These are phyloP conservation scores for Erucastrum elatum DNA, from an alignment of 345 rosid species.

Conservation along the genomic window DNA sequence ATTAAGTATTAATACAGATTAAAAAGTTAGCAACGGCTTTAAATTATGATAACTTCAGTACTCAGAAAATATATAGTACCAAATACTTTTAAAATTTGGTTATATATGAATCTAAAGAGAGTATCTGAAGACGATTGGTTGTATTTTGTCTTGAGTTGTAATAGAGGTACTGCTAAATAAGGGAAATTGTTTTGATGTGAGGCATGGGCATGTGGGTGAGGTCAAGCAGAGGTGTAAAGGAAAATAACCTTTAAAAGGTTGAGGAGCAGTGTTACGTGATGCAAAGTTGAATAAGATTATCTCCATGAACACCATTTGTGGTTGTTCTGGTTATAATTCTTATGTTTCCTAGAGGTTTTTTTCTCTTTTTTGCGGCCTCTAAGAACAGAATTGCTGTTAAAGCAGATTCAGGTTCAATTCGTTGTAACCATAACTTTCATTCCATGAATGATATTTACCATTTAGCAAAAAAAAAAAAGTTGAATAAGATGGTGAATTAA, in stretches of 20 bases:
- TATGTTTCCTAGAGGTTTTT: too few species aligned
- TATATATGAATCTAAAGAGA: neutral
- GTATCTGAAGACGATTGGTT: neutral
- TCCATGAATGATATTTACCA: too few species aligned
- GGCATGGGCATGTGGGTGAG: conserved; percentile 38
- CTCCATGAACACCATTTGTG: too few species aligned
- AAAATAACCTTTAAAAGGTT: conserved; percentile 23
- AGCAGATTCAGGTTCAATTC: too few species aligned
- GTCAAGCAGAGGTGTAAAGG: conserved; percentile 31
- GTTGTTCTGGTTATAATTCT: too few species aligned
- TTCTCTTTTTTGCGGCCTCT: too few species aligned
- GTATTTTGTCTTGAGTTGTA: neutral
- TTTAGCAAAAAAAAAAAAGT: conserved; percentile 16
- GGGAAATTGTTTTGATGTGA: conserved; percentile 10
- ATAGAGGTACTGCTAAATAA: neutral
- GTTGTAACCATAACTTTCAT: too few species aligned
- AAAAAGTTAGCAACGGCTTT: neutral
- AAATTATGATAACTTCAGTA: neutral
- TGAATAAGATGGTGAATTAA: neutral
- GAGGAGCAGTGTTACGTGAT: conserved; percentile 24
- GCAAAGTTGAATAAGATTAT: conserved; percentile 14
- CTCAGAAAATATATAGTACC: neutral
- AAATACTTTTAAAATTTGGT: neutral
- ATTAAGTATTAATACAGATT: neutral
- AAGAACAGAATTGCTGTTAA: too few species aligned